Evolutionary conservation across 1,139 yeast species (phyloP).

Genomic region (Hyphopichia buzzinii): DNA sequence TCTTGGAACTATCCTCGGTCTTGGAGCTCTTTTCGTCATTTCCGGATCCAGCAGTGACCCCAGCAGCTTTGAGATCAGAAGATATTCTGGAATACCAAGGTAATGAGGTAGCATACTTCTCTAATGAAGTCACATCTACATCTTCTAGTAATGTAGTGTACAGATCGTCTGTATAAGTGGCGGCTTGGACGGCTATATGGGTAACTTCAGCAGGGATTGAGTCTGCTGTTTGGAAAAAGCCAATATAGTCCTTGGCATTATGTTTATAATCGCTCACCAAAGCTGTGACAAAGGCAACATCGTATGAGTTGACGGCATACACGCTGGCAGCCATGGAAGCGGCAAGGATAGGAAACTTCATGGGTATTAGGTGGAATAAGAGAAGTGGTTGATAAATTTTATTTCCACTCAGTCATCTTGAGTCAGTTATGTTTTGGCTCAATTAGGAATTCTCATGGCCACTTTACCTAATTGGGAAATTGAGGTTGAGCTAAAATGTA

Average conservation of each 20-base stretch:
- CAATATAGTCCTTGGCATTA: conserved; percentile 25
- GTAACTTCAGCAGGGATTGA: conserved; percentile 34
- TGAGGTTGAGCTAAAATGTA: too few species aligned
- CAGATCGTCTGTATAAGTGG: conserved; percentile 37
- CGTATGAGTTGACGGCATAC: conserved; percentile 19
- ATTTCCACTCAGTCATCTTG: too few species aligned
- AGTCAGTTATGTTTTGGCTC: too few species aligned
- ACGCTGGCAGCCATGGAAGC: conserved; percentile 15
- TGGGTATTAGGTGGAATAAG: conserved; percentile 7
- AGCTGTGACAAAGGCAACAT: conserved; percentile 38
- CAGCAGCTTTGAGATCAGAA: conserved; percentile 18
- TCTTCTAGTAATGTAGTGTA: conserved; percentile 41
- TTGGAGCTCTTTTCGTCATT: too few species aligned
- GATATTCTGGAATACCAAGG: conserved; percentile 43
- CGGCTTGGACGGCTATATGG: conserved; percentile 34
- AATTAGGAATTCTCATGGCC: too few species aligned
- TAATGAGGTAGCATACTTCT: conserved; percentile 36
- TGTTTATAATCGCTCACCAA: conserved; percentile 36
- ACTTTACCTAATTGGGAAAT: too few species aligned
- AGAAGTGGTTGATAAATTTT: too few species aligned
- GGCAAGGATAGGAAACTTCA: conserved; percentile 17
- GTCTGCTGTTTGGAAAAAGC: conserved; percentile 32
- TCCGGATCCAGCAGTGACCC: conserved; percentile 11
- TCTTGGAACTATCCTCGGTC: too few species aligned
- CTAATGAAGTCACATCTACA: conserved; percentile 24